Conservation (phyloP, 371 early-diverging fungal species). For the Lichtheimia corymbifera region DNA sequence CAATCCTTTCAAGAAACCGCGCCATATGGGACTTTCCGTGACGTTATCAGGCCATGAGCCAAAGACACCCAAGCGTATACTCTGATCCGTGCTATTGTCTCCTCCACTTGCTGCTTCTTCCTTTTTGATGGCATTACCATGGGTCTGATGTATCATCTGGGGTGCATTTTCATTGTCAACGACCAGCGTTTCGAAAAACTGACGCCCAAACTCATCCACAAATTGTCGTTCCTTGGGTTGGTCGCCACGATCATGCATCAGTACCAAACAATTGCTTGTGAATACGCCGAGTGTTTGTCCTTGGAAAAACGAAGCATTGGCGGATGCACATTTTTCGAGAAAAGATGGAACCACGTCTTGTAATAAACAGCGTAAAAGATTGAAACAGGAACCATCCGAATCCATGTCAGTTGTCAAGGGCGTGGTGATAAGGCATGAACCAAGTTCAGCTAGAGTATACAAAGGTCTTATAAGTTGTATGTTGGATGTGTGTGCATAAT, state of each 20-base stretch:
- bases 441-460: slow-evolving; percentile 39
- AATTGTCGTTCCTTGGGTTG: slow-evolving; percentile 6
- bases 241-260: slow-evolving; percentile 32
- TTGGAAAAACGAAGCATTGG: slow-evolving; percentile 47
- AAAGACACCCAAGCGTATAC: slow-evolving; percentile 20
- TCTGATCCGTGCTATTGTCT: too few relatives aligned
- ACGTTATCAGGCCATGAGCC: slow-evolving; percentile 30
- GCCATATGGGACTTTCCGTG: slow-evolving; percentile 41
- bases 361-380: slow-evolving; percentile 39
- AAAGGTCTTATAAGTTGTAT: not conserved
- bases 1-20: slow-evolving; percentile 51
- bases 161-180: slow-evolving; percentile 25
- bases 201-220: slow-evolving; percentile 25
- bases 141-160: slow-evolving; percentile 15
- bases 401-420: slow-evolving; percentile 31
- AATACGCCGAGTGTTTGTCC: slow-evolving; percentile 58
- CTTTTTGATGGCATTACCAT: slow-evolving; percentile 4
- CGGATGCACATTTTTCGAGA: slow-evolving; percentile 22
- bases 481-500: too few relatives aligned
- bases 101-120: slow-evolving; percentile 9
- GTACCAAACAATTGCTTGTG: slow-evolving; percentile 44
- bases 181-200: slow-evolving; percentile 35
- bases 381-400: slow-evolving; percentile 23
- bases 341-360: slow-evolving; percentile 37
- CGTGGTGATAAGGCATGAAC: slow-evolving; percentile 45